Conservation (phyloP, 2,329 filamentous ascomycete species). For the Colletotrichum viniferum region DNA sequence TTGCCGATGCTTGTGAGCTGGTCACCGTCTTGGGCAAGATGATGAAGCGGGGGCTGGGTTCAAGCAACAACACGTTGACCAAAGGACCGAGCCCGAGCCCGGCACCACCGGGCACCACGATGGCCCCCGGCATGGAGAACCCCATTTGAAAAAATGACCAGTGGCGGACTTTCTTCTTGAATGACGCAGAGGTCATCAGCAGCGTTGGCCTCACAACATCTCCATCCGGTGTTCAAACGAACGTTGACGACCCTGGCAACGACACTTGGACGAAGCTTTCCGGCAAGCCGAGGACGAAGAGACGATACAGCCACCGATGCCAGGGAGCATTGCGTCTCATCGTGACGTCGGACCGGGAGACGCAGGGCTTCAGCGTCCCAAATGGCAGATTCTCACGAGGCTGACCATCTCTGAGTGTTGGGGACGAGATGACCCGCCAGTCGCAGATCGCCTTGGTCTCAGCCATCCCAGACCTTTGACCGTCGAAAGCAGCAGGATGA, state of each 20-base stretch:
- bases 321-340: neutral
- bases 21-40: conserved; percentile 87
- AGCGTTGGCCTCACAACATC: neutral
- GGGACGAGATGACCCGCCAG: neutral
- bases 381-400: neutral
- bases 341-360: neutral
- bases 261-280: neutral
- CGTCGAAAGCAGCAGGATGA: neutral
- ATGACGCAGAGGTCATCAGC: neutral
- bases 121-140: conserved; percentile 46
- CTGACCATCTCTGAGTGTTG: neutral
- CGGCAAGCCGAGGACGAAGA: neutral
- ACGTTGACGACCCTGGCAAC: neutral
- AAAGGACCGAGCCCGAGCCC: conserved; percentile 37
- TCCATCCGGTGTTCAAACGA: neutral
- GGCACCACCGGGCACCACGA: conserved; percentile 23
- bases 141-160: conserved; percentile 35
- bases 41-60: conserved; percentile 74
- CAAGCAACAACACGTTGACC: conserved; percentile 36
- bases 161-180: neutral
- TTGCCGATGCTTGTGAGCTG: conserved; percentile 86
- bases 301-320: neutral
- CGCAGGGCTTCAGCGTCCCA: neutral
- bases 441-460: neutral
- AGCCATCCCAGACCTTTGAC: neutral